These are phyloP conservation scores for Dioscorea cayenensis DNA, from an alignment of 116 monocot genomes.

Conservation along the genomic window DNA sequence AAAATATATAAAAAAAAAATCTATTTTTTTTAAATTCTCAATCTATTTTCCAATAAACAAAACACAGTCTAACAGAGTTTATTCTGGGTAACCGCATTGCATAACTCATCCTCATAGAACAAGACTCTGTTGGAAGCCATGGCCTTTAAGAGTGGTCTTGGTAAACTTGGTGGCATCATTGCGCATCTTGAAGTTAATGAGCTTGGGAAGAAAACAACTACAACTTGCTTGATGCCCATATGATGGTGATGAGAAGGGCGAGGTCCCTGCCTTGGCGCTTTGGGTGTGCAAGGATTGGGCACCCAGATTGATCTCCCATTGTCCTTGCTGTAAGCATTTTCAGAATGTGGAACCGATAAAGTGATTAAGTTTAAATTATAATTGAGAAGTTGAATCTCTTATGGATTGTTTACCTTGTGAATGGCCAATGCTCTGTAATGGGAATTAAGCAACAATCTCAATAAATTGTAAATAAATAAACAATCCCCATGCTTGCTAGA, in stretches of 20 bases:
- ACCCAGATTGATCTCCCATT: conserved; percentile 18
- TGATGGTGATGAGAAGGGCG: conserved; percentile 30
- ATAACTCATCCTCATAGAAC: conserved; percentile 83
- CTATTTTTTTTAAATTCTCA: too few relatives aligned
- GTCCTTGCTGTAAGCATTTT: conserved; percentile 23
- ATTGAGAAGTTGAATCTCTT: too few relatives aligned
- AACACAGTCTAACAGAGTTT: conserved; percentile 13
- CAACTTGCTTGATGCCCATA: conserved; percentile 54
- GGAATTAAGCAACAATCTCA: too few relatives aligned
- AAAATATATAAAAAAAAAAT: too few relatives aligned
- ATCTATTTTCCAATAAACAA: too few relatives aligned
- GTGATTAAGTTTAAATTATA: too few relatives aligned
- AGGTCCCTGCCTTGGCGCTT: conserved; percentile 63
- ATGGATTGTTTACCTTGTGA: conserved; percentile 37
- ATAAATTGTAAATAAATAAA: too few relatives aligned
- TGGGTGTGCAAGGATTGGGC: conserved; percentile 58
- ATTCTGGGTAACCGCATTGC: conserved; percentile 76
- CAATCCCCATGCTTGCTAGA: too few relatives aligned
- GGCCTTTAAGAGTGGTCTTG: conserved; percentile 52
- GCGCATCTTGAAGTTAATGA: conserved; percentile 26
- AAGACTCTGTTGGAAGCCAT: conserved; percentile 53
- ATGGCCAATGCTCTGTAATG: conserved; percentile 83
- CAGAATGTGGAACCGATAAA: not conserved
- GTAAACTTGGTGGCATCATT: conserved; percentile 25
- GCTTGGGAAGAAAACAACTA: conserved; percentile 72